Base-by-base conservation (phyloP, 805 yeast genomes). In the Wickerhamiella parazyma region DNA sequence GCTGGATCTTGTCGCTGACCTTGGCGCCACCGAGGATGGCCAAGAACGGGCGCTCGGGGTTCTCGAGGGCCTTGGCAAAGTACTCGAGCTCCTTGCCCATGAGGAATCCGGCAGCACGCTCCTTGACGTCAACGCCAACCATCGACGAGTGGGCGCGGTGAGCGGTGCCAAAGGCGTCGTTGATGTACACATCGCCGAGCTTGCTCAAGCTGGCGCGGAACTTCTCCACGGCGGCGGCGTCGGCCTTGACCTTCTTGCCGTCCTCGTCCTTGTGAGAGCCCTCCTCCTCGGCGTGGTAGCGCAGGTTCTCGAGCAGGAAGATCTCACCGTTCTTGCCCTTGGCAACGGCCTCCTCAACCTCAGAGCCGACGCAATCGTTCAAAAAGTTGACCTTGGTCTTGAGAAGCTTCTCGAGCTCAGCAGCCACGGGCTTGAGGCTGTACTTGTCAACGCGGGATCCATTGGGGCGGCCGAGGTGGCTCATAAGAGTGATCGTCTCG, bases 111-210 rank as follows among this genome's bases (percentile, higher is more conserved):
- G 96, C 81, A 59, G 97, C 99, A 71, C 91, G 82, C 71, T 85
- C 87, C 52, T 93, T 87, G 59, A 85, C 75, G 57, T 89, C 87
- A 58, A 91, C 74, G 63, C 99, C 99, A 60, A 91, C 99, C 87
- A 91, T 89, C 39, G 98, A 91, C 45, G 96, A 86, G 75, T 91
- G 98, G 51, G 98, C 98, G 75, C 98, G 85, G 81, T 91, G 99
- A 46, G 97, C 96, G 51, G 98, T 91, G 67, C 98, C 98, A 61
- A 91, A 91, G 47, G 96, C 97, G 66, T 91, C 99, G 71, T 91
- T 66, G 65, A 91, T 77, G 74, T 91, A 91, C 53, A 91, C 94
- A 61, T 91, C 99, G 55, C 96, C 97, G 60, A 91, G 74, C 45
- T 86, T 70, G 58, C 95, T 82, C 69, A 91, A 78, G 63, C 82